phyloP scores from a whole-genome alignment of 1,139 yeast genomes.

The Suhomyces terraborum region DNA sequence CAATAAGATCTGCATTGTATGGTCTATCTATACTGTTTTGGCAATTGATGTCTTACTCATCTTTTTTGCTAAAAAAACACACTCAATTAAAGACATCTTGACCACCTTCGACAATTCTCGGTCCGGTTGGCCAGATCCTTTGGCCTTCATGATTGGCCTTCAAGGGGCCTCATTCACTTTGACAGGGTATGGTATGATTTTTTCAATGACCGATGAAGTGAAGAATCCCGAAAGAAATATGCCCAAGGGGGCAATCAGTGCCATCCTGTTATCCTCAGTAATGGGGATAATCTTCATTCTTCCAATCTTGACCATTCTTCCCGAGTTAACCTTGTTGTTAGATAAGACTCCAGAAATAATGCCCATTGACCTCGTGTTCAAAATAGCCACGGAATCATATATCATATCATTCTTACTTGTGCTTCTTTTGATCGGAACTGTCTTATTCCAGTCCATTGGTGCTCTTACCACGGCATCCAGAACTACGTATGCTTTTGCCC shows the following conservation, averaged over 20 bases:
- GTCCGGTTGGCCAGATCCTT: constrained; percentile 68
- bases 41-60: constrained; percentile 65
- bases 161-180: constrained; percentile 79
- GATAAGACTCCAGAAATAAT: constrained; percentile 64
- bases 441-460: constrained; percentile 77
- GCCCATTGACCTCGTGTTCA: constrained; percentile 69
- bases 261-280: constrained; percentile 63
- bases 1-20: constrained; percentile 65
- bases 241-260: constrained; percentile 73
- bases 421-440: constrained; percentile 67
- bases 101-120: constrained; percentile 71
- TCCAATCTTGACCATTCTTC: constrained; percentile 70
- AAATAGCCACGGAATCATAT: constrained; percentile 67
- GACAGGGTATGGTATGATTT: constrained; percentile 81
- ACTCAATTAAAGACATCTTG: constrained; percentile 59
- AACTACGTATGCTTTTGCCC: constrained; percentile 81
- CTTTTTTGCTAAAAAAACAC: constrained; percentile 60
- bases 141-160: constrained; percentile 73
- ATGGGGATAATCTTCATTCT: constrained; percentile 73
- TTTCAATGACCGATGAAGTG: constrained; percentile 82
- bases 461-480: constrained; percentile 84
- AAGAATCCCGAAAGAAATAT: constrained; percentile 71
- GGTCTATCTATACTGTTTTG: constrained; percentile 75
- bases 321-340: constrained; percentile 57
- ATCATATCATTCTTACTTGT: constrained; percentile 68